A percentile compares a stretch with the other conserved stretches of the same genome.
Evolutionary conservation across 345 rosid species (phyloP).

Genomic region (Gossypium anomalum): DNA sequence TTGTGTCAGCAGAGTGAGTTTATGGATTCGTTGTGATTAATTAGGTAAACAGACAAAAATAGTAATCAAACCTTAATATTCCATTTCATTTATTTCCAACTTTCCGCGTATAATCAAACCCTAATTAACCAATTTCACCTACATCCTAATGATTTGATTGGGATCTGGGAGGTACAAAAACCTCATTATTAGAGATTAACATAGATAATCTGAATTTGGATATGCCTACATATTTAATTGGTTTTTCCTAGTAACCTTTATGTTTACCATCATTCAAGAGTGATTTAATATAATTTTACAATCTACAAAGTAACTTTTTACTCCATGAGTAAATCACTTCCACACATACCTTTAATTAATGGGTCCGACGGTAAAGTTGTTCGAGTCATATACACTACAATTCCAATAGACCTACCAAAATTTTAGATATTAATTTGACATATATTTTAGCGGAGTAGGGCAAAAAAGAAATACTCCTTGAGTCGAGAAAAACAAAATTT

Average conservation of each 20-base stretch:
- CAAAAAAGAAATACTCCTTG: too few relatives aligned
- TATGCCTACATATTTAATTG: too few relatives aligned
- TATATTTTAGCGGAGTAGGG: too few relatives aligned
- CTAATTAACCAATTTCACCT: background rate
- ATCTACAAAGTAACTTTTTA: too few relatives aligned
- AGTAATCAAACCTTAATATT: background rate
- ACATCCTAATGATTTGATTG: background rate
- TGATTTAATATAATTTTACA: too few relatives aligned
- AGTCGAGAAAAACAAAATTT: background rate
- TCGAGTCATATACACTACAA: too few relatives aligned
- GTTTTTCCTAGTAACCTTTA: too few relatives aligned
- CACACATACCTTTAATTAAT: too few relatives aligned
- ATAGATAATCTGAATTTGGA: too few relatives aligned
- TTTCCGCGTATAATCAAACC: background rate
- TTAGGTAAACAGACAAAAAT: background rate
- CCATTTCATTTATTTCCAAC: background rate
- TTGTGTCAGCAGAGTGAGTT: background rate
- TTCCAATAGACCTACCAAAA: background rate
- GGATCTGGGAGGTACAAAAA: background rate
- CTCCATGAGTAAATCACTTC: too few relatives aligned
- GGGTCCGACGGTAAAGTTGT: too few relatives aligned
- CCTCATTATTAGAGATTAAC: background rate
- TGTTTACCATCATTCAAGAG: too few relatives aligned
- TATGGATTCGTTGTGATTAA: background rate
- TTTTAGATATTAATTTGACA: background rate